Base-by-base conservation (phyloP, 306 rosid genomes). In the Cicer cuneatum region DNA sequence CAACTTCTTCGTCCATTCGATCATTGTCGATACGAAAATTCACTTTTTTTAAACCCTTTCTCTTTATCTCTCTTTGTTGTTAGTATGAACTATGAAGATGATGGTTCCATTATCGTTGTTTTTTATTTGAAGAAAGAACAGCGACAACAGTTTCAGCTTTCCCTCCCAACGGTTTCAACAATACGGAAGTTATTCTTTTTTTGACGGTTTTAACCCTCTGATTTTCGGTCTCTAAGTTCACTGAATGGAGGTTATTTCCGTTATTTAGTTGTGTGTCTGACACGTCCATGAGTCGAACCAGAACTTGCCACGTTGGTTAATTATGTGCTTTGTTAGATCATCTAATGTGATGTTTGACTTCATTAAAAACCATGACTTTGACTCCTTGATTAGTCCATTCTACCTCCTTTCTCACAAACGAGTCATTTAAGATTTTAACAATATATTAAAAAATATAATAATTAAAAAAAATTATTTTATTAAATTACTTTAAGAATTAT, bases 1-100 rank as follows among this genome's bases (percentile, higher is more conserved):
- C 75, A 92, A 42, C 48, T 75, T 84, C 57, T 69, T 86, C 81
- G 72, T 49, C 96, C 96, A 92, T 80, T 69, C 33, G 47, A 89
- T 86, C 97, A 92, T 92, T 75, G 75, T 86, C 43, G 38, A 63
- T 29, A 8, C 43, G 62, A 66, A 42, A 54, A 5, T 71, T 9
- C 8, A 33, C 66, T 69, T 33, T 46, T 19, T 47, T 14, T 38
- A 64, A 71, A 10, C 41, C 77, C 35, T 47, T 21, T 29, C 0
- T 10, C 5, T 56, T 11, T 37, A 1, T 18, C 35, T 49, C 10
- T 69, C 12, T 16, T 0, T 80, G 16, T 16, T 64, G 9, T 64
- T 41, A 40, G 35, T 41, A 10, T 41, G 48, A 19, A 29, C 35
- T 29, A 29, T 10, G 33, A 78, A 49, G 65, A 54, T 39, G 77